phyloP scores from a whole-genome alignment of 768 basidiomycete species.

The Hericium coralloides region DNA sequence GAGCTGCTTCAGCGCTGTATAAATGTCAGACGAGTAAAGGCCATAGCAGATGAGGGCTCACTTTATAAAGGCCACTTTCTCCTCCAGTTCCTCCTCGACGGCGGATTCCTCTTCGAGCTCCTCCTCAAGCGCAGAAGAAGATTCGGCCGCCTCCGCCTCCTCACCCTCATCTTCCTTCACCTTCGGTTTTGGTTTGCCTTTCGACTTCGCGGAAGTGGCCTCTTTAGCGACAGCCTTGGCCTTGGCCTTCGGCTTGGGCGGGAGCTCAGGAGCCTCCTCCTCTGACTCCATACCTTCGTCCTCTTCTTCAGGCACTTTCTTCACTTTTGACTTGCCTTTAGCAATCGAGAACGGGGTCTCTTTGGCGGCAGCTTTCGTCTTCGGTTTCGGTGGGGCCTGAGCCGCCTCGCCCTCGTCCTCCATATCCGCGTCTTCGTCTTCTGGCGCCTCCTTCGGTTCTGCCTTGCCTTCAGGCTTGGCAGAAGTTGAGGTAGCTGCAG shows the following conservation, averaged over 20 bases:
- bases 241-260: neutral
- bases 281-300: conserved; percentile 12
- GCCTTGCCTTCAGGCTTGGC: conserved; percentile 2
- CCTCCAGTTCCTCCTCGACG: conserved; percentile 35
- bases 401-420: neutral
- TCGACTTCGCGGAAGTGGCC: neutral
- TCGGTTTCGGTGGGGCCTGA: neutral
- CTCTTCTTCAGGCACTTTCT: conserved; percentile 3
- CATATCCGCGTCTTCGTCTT: conserved; percentile 12
- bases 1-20: conserved; percentile 57
- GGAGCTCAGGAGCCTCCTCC: neutral
- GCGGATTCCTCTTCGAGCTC: conserved; percentile 24
- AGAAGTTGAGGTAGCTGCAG: neutral
- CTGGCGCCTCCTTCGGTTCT: neutral
- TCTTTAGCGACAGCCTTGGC: neutral
- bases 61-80: conserved; percentile 58
- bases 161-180: neutral
- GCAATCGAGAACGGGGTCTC: neutral
- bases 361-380: neutral
- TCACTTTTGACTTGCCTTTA: neutral
- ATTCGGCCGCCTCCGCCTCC: conserved; percentile 9
- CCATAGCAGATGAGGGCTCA: conserved; percentile 21
- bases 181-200: neutral
- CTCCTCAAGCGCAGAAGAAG: conserved; percentile 17
- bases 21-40: neutral